These are phyloP conservation scores for Sequoiadendron giganteum DNA, from an alignment of 75 land plant species.

Conservation along the genomic window DNA sequence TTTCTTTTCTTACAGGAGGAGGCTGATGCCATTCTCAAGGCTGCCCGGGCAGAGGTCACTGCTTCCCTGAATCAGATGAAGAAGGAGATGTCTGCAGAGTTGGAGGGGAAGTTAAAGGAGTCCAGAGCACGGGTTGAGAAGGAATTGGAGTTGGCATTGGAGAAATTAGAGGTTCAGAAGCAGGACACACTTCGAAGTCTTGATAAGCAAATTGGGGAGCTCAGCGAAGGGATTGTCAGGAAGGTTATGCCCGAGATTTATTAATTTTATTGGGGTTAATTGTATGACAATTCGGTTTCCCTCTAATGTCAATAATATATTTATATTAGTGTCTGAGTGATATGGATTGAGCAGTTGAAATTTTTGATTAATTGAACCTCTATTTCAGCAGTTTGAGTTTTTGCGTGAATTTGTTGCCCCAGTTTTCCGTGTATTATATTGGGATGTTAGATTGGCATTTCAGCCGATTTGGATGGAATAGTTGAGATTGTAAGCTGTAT, in stretches of 20 bases:
- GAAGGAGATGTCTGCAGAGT: constrained; percentile 81
- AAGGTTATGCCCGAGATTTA: constrained; percentile 65
- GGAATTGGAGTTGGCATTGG: constrained; percentile 72
- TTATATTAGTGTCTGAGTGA: background rate
- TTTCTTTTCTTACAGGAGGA: constrained; percentile 59
- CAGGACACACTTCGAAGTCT: constrained; percentile 74
- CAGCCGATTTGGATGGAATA: constrained; percentile 1
- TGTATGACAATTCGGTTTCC: background rate
- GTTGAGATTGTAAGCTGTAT: background rate
- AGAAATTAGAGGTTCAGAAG: constrained; percentile 71
- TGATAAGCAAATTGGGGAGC: constrained; percentile 71
- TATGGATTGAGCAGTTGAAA: background rate
- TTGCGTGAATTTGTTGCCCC: background rate
- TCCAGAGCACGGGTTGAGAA: constrained; percentile 75
- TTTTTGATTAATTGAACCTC: background rate
- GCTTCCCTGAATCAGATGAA: constrained; percentile 88
- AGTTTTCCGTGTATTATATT: background rate
- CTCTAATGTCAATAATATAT: background rate
- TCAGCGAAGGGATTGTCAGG: constrained; percentile 76
- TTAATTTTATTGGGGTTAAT: background rate
- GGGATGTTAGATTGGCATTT: background rate
- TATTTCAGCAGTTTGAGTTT: background rate
- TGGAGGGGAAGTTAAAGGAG: constrained; percentile 79
- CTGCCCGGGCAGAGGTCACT: constrained; percentile 89
- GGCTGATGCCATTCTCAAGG: constrained; percentile 80